Evolutionary conservation across 179 eudicot species (phyloP).

Genomic region (Beta lomatogona): DNA sequence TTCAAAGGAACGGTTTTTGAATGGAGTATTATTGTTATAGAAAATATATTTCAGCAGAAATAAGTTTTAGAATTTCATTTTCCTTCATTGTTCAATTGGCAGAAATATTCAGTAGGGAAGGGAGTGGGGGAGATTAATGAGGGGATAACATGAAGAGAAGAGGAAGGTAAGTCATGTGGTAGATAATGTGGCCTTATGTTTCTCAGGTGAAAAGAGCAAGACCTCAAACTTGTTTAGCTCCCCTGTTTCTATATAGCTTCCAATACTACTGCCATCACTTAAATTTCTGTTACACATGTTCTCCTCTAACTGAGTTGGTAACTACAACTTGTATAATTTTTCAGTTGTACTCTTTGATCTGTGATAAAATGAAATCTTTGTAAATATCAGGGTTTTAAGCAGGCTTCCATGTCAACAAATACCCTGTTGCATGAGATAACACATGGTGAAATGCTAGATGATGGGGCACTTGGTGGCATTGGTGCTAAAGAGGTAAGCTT

Average conservation of each 20-base stretch:
- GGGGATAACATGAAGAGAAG: too few species aligned
- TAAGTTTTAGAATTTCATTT: not conserved
- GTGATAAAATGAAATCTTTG: not conserved
- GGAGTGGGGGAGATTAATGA: too few species aligned
- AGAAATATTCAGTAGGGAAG: too few species aligned
- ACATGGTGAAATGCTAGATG: not conserved
- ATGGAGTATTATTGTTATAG: not conserved
- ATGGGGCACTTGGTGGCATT: not conserved
- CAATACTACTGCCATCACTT: not conserved
- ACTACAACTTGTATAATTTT: not conserved
- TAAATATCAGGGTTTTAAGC: not conserved
- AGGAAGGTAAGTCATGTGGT: too few species aligned
- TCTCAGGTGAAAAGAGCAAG: too few species aligned
- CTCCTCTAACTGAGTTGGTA: not conserved
- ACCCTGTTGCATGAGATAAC: constrained; percentile 6
- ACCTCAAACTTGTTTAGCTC: too few species aligned
- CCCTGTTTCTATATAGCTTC: too few species aligned
- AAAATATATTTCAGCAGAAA: not conserved
- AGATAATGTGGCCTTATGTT: too few species aligned
- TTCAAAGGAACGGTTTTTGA: too few species aligned
- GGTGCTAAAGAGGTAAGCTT: constrained; percentile 8
- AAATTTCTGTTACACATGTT: not conserved
- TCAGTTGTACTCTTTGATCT: not conserved
- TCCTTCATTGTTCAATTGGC: not conserved
- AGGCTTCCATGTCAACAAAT: constrained; percentile 1